Evolutionary conservation across 768 basidiomycete genomes (phyloP), one percentile per base, ranked within the genome.

Genomic region (Boletellus ananas): DNA sequence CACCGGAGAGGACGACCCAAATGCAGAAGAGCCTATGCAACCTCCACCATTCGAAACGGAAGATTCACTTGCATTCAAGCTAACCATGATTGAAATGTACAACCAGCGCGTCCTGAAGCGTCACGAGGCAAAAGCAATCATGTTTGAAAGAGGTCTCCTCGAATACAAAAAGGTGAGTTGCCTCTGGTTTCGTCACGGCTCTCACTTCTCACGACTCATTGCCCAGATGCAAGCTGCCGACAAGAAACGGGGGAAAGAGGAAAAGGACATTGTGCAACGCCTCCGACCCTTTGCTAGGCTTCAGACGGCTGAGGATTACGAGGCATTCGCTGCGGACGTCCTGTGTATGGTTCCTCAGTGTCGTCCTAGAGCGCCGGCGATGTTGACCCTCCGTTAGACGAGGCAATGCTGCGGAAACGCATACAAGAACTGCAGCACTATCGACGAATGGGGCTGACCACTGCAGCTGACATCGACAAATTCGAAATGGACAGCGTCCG

Each of bases 371-470:
- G 23, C 23, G 23, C 23, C 23, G 23, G 23, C 23, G 29, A n/a
- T 10, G 13, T 38, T 56, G 14, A 55, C 39, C 4, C 40, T 13
- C n/a, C 10, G 23, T 12, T 21, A 97, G 94, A 95, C 59, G 95
- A 98, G 68, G 80, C 87, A 4, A 75, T 87, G 47, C 74, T 99
- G 8, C 81, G 94, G 16, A 92, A 91, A 66, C 79, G 86, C 34
- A 95, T 98, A 62, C 79, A 85, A 56, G 94, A 98, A 58, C 73
- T 99, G 20, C 95, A 99, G 62, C 83, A 87, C 43, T 95, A 91
- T 66, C 84, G 95, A 8, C 79, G 87, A 31, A 79, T 90, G 63
- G 96, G 95, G 0, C 72, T 99, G 23, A 84, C 83, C 2, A 88
- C 87, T 2, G 70, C 83, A 8, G 84, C 84, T n/a, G 95, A 97